Evolutionary conservation across 352 stramenopile genomes (phyloP).

Genomic region (Albugo laibachii): DNA sequence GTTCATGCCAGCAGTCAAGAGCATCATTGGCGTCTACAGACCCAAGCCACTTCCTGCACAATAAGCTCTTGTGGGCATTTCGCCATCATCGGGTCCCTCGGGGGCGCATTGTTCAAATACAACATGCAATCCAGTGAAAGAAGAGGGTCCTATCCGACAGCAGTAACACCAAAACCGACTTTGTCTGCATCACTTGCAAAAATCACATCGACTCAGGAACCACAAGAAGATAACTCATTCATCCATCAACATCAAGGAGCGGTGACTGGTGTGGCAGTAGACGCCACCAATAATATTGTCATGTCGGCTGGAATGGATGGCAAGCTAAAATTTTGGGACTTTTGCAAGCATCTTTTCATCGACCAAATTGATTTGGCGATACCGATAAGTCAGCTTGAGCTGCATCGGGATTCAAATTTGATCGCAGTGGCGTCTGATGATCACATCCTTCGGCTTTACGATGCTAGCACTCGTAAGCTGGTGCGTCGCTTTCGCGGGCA

Average conservation of each 20-base stretch:
- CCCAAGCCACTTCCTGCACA: constrained; percentile 41
- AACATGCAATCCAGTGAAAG: constrained; percentile 90
- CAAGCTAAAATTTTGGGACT: constrained; percentile 82
- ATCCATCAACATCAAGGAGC: constrained; percentile 40
- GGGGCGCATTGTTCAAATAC: constrained; percentile 88
- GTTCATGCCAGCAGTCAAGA: constrained; percentile 34
- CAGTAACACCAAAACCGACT: constrained; percentile 38
- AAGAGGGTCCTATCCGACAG: constrained; percentile 79
- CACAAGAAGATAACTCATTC: constrained; percentile 3
- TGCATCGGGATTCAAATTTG: constrained; percentile 77
- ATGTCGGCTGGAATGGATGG: constrained; percentile 76
- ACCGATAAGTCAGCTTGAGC: constrained; percentile 58
- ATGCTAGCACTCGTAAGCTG: constrained; percentile 71
- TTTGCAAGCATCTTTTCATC: constrained; percentile 45
- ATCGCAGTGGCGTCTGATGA: constrained; percentile 79
- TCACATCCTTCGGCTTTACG: constrained; percentile 68
- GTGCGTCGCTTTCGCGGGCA: constrained; percentile 76
- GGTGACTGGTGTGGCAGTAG: constrained; percentile 76
- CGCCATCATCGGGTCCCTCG: constrained; percentile 82
- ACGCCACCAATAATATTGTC: constrained; percentile 64
- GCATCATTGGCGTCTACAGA: constrained; percentile 38
- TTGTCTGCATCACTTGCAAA: constrained; percentile 33
- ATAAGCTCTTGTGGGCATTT: constrained; percentile 89
- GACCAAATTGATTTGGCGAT: constrained; percentile 43
- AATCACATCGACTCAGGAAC: not conserved